phyloP scores from a whole-genome alignment of 345 rosid species.

The Stellera chamaejasme region DNA sequence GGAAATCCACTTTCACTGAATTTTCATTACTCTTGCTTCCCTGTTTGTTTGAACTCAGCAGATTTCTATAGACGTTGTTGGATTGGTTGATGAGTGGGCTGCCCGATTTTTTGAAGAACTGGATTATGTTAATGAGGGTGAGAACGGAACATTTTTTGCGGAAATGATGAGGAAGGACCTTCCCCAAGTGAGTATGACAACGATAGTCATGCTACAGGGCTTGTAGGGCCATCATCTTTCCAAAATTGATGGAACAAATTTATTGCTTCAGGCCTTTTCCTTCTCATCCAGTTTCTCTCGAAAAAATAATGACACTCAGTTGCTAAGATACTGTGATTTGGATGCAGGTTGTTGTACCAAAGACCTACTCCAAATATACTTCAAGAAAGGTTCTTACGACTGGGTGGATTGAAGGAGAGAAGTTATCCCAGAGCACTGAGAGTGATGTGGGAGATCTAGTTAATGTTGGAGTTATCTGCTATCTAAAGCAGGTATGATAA shows the following conservation, averaged over 20 bases:
- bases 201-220: neutral
- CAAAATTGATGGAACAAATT: neutral
- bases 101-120: conserved; percentile 97
- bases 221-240: too few species aligned
- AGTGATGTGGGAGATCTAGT: conserved; percentile 94
- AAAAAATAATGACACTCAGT: neutral
- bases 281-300: conserved; percentile 1
- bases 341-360: conserved; percentile 79
- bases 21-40: conserved; percentile 5
- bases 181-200: conserved; percentile 68
- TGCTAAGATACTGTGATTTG: too few species aligned
- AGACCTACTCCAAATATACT: conserved; percentile 69
- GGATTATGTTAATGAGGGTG: conserved; percentile 94
- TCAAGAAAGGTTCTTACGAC: conserved; percentile 97
- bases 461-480: conserved; percentile 96
- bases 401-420: conserved; percentile 82
- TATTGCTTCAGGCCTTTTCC: neutral
- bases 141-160: conserved; percentile 80
- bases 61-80: conserved; percentile 92
- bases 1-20: conserved; percentile 4
- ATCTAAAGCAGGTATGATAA: conserved; percentile 77
- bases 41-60: conserved; percentile 16
- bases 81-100: conserved; percentile 99
- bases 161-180: conserved; percentile 98
- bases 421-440: conserved; percentile 89